Base-by-base conservation (phyloP, 2,329 filamentous ascomycete genomes). In the Cytospora mali region DNA sequence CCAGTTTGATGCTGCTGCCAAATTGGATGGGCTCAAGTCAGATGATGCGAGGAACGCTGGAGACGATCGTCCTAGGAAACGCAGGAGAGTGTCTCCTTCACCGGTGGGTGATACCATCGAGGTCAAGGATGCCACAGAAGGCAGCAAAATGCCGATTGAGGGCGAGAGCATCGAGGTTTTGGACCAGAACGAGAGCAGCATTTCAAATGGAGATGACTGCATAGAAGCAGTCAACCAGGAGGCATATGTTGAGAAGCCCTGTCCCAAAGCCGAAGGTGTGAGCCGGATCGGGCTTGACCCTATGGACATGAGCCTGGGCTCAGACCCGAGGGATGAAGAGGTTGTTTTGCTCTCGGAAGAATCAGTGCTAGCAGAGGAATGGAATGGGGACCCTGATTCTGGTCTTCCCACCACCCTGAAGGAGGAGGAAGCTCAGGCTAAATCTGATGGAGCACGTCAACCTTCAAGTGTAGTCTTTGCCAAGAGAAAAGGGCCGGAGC, bases 1-100 rank as follows among this genome's bases (percentile, higher is more conserved):
- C 18, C 85, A 88, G 67, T 88, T 87, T 68, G 84, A 89, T 66
- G 79, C 81, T 42, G 80, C 80, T 55, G 75, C 79, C 67, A 76
- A 74, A 67, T 54, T 73, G 23, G 69, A 68, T 62, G 62, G 51
- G 14, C 55, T 69, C 62, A 66, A 67, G 48, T 62, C 64, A 14
- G 70, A 72, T 9, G 68, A 67, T 28, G 42, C 42, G n/a, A 46
- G n/a, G 23, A 69, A 66, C 18, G 59, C 66, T n/a, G 66, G 67
- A 13, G 66, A 72, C 10, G 70, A 69, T 33, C 68, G 71, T 46
- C 65, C 69, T n/a, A 69, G 67, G 53, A 71, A 69, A 33, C 71
- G 58, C 28, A 66, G 58, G 39, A 64, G 62, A 42, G 56, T 33
- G 39, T 58, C 50, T 9, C 27, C 42, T 23, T 58, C 64, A 16